Base-by-base conservation (phyloP, 2,329 filamentous ascomycete genomes). In the Penicillium thymicola region DNA sequence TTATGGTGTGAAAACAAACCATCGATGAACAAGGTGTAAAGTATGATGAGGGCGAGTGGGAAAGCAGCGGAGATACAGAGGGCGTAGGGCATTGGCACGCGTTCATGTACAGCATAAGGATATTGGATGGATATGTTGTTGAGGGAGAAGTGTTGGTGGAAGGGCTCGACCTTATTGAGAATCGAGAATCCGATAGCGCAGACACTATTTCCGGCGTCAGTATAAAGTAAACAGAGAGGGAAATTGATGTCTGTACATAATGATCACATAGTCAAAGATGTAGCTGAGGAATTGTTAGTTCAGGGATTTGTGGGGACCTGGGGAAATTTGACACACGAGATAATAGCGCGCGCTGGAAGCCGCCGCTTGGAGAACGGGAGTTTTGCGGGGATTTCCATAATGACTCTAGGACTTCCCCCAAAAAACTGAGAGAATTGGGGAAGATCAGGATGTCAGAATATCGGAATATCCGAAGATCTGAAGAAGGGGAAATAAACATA, bases 21-120 rank as follows among this genome's bases (percentile, higher is more conserved):
- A 70, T 85, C 83, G 59, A 85, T 76, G 43, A 83, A 71, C 52
- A 85, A 70, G 3, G 82, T 84, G 68, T 83, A 85, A 55, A 84
- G 47, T 46, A 75, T 74, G 50, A 85, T 85, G 52, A 83, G 76
- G 34, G 74, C 61, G 38, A 80, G 70, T 4, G 83, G 83, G 25
- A 75, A 75, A n/a, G 75, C 68, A 42, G 78, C 74, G 23, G 79
- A 79, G 58, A 84, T 76, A 51, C 81, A 67, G 48, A 80, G 74
- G 45, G 82, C 79, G 57, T 76, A 67, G 47, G 66, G 59, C 54
- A 84, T 81, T 5, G 82, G 76, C 16, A 85, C 76, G 49, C 81
- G 79, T 67, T 85, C 83, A 21, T 81, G 73, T 5, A 73, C 75
- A 60, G 83, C 82, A 64, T 80, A 84, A 6, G 82, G 82, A 59